Base-by-base conservation (phyloP, 1,139 yeast genomes). In the Candida labiduridarum region DNA sequence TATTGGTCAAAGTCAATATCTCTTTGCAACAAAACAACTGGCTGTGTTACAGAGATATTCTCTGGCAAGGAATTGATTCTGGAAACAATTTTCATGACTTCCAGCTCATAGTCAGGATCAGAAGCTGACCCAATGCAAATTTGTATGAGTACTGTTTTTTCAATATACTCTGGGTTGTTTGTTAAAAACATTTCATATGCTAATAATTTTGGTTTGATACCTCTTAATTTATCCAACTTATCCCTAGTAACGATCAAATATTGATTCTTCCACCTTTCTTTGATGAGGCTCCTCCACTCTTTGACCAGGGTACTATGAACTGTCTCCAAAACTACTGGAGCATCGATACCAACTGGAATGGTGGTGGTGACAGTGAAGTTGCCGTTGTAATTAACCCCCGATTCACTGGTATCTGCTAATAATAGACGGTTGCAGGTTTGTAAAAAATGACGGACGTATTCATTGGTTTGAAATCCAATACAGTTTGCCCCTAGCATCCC, bases 401-500 rank as follows among this genome's bases (percentile, higher is more conserved):
- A 78, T n/a, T 83, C 84, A 46, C 84, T 84, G 11, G 89, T 83
- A 68, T 94, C 97, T 0, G 96, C 91, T 54, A 91, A 80, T 45
- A 95, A 71, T 44, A 95, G 73, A 51, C 97, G 77, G 58, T 88
- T 89, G 60, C 96, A 87, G 3, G 98, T 91, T 68, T 92, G 97
- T 53, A 88, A 71, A 67, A 95, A 95, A 68, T 94, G 99, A 60
- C 96, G 83, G 22, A 92, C 95, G 59, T 92, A 94, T 65, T 94
- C 99, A 33, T 85, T 85, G 10, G 95, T 91, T 67, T 94, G 99
- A 73, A 94, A 92, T 1, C 94, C 85, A 44, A 95, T 81, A 52
- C 88, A 82, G 60, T 91, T 89, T 2, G 98, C 92, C 4, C 96
- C 98, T 44, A 95, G 72, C 74, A 94, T 79, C 12, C 99, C 99